These are phyloP conservation scores for Pseudocercospora ulei DNA, from an alignment of 2,329 filamentous ascomycete species.

Conservation along the genomic window DNA sequence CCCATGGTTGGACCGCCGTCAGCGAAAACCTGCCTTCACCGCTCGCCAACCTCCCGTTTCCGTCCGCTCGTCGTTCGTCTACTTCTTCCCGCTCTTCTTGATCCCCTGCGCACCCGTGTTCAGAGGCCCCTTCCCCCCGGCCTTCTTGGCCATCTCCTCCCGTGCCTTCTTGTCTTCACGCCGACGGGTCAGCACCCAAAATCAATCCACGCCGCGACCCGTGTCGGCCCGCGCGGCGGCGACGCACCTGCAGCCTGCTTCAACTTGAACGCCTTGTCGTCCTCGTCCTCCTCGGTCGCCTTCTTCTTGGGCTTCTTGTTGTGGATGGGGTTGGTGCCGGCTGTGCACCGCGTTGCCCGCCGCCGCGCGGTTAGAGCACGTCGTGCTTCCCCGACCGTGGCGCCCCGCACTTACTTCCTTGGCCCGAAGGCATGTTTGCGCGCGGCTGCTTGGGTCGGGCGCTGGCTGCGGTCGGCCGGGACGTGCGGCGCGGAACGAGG, in stretches of 20 bases:
- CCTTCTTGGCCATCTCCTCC: slow-evolving; percentile 78
- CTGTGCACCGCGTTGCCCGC: too few species aligned
- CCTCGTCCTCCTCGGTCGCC: slow-evolving; percentile 73
- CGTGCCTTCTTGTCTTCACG: slow-evolving; percentile 52
- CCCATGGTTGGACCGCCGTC: too few species aligned
- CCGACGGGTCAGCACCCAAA: slow-evolving; percentile 3
- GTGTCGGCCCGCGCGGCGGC: background rate
- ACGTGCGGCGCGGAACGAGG: too few species aligned
- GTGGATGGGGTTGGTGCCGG: slow-evolving; percentile 48
- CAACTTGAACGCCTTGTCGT: slow-evolving; percentile 70
- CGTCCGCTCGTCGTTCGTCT: slow-evolving; percentile 24
- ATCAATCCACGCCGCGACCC: background rate
- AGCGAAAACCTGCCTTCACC: too few species aligned
- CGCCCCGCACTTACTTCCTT: slow-evolving; percentile 38
- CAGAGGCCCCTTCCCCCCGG: slow-evolving; percentile 78
- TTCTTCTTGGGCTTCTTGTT: slow-evolving; percentile 77
- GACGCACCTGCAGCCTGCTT: slow-evolving; percentile 74
- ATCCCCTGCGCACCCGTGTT: slow-evolving; percentile 79
- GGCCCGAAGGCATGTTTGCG: slow-evolving; percentile 43
- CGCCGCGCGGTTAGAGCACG: slow-evolving; percentile 8
- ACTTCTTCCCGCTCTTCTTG: slow-evolving; percentile 99
- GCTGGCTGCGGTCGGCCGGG: too few species aligned
- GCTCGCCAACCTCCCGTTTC: too few species aligned
- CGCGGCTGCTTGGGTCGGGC: background rate
- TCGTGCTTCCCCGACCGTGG: background rate